Evolutionary conservation across 495 filamentous ascomycete genomes (phyloP).

Genomic region (Podospora anserina): DNA sequence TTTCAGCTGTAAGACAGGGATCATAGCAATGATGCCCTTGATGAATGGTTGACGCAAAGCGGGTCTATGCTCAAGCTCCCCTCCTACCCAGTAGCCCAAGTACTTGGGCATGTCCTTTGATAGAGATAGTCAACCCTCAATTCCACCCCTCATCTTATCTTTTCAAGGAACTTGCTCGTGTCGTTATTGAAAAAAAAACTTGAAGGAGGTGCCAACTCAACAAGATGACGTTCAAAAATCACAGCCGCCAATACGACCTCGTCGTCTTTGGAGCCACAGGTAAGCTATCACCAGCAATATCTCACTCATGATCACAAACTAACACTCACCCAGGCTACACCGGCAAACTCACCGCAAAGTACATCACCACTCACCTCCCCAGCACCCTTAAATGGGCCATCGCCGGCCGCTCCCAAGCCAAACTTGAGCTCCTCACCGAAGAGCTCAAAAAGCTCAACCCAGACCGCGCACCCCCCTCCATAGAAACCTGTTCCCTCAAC

Average conservation of each 20-base stretch:
- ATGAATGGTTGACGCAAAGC: background rate
- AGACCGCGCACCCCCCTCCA: conserved; percentile 65
- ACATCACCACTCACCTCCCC: conserved; percentile 70
- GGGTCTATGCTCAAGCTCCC: background rate
- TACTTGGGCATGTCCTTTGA: background rate
- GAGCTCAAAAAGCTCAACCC: conserved; percentile 63
- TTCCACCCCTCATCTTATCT: background rate
- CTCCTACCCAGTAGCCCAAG: background rate
- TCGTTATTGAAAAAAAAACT: background rate
- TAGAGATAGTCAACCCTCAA: background rate
- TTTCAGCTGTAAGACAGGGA: background rate
- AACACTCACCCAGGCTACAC: conserved; percentile 68
- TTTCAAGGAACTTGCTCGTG: background rate
- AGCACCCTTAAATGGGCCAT: conserved; percentile 87
- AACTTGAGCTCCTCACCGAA: conserved; percentile 65
- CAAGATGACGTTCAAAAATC: conserved; percentile 42
- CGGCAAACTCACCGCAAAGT: conserved; percentile 70
- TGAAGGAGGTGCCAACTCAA: background rate
- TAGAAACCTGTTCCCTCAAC: conserved; percentile 64
- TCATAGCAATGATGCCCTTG: background rate
- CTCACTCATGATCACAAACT: background rate
- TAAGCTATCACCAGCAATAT: conserved; percentile 41
- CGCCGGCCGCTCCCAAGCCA: conserved; percentile 72
- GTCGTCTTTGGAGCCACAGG: conserved; percentile 73
- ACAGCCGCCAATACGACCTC: conserved; percentile 70